Percentiles rank a stretch among this genome's conserved stretches.
These are phyloP conservation scores for Mesembryanthemum crystallinum DNA, from an alignment of 148 eudicot species.

Conservation along the genomic window DNA sequence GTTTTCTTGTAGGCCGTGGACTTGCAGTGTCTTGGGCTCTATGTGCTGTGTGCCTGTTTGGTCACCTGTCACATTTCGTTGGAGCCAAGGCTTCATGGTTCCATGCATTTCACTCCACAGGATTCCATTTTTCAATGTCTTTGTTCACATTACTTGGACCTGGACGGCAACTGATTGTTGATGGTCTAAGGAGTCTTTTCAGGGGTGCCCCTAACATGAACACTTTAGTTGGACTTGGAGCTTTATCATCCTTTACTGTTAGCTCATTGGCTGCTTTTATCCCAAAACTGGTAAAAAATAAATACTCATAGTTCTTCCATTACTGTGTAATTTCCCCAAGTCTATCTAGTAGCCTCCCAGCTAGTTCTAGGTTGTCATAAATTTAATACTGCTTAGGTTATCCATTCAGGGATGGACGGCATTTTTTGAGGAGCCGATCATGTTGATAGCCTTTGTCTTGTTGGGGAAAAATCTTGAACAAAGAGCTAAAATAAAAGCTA, in stretches of 20 bases:
- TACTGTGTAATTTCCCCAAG: not conserved
- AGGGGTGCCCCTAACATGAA: constrained; percentile 97
- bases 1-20: constrained; percentile 65
- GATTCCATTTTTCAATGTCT: constrained; percentile 83
- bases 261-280: constrained; percentile 85
- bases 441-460: constrained; percentile 96
- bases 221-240: constrained; percentile 99
- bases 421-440: constrained; percentile 89
- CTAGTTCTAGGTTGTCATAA: not conserved
- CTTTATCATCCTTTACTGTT: constrained; percentile 89
- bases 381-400: constrained; percentile 4
- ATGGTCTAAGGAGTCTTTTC: constrained; percentile 86
- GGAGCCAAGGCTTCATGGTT: constrained; percentile 89
- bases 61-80: constrained; percentile 82
- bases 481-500: constrained; percentile 93
- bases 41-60: constrained; percentile 89
- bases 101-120: constrained; percentile 86
- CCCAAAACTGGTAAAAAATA: constrained; percentile 71
- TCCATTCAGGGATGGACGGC: constrained; percentile 85
- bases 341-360: not conserved
- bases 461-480: constrained; percentile 98
- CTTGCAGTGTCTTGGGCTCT: constrained; percentile 97
- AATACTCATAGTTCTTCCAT: not conserved
- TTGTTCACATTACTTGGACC: constrained; percentile 88
- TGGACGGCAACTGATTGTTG: constrained; percentile 83